phyloP scores from a whole-genome alignment of 78 protist species.

The slime mould (Dictyostelium discoideum) region DNA sequence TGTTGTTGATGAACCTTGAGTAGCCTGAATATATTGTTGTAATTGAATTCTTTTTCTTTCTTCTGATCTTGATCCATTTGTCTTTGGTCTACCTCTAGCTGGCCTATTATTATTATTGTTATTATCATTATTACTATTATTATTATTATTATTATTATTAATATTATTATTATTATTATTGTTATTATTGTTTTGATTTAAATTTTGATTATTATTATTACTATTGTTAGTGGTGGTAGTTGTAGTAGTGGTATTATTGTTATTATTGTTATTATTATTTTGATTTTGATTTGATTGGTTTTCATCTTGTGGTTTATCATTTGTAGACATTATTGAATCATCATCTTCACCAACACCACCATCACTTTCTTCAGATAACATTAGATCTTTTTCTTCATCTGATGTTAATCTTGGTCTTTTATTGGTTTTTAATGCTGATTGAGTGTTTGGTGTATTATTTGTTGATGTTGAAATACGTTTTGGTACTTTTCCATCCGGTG shows the following conservation, averaged over 20 bases:
- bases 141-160: neutral
- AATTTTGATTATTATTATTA: neutral
- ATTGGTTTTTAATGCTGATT: neutral
- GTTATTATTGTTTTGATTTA: neutral
- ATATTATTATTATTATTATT: neutral
- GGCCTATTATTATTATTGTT: neutral
- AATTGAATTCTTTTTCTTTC: slow-evolving; percentile 12
- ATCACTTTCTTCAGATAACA: neutral
- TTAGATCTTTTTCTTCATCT: neutral
- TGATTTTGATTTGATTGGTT: neutral
- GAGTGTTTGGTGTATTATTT: neutral
- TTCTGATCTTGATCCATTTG: slow-evolving; percentile 8
- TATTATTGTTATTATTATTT: neutral
- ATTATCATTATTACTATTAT: neutral
- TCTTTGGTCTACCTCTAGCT: slow-evolving; percentile 8
- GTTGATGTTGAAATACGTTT: neutral
- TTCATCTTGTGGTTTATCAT: neutral
- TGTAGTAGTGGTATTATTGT: no score
- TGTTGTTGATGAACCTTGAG: neutral
- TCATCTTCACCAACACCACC: neutral
- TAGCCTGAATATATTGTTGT: slow-evolving; percentile 21
- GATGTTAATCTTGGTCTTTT: slow-evolving; percentile 12
- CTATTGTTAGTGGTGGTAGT: neutral
- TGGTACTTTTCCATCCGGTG: neutral
- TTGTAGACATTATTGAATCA: neutral